Base-by-base conservation (phyloP, 2,329 filamentous ascomycete species). In the Calonectria naviculata region DNA sequence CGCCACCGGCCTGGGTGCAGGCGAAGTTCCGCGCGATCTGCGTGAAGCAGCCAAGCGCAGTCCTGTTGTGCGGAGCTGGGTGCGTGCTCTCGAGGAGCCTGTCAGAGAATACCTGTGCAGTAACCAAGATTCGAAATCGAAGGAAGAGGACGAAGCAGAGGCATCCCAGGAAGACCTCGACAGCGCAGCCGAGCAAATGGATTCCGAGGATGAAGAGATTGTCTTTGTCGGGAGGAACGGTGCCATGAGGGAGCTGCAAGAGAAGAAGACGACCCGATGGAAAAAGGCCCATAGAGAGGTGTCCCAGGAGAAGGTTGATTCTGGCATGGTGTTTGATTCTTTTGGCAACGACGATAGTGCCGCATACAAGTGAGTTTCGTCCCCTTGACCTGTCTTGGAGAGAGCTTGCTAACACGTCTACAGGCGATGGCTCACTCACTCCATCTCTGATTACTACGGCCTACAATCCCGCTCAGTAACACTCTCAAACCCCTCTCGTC, bases 361-460 rank as follows among this genome's bases (percentile, higher is more conserved):
- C 61, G 90, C 93, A 5, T 98, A 98, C 85, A 95, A 94, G 92
- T 96, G 84, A 79, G 92, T 89, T 64, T 61, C 47, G 21, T 10
- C 15, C 36, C 34, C 29, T 38, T 49, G 34, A 54, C 1, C 28
- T 26, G 1, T 24, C 41, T 52, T 15, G 10, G 5, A 29, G 21
- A 2, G 19, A 19, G 3, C 13, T 49, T 64, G 54, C 71, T 75
- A 46, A 77, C 67, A 34, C 19, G 0, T 24, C n/a, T 52, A 5
- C 21, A 96, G 94, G 75, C 93, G 96, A 74, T 98, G 95, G 94
- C 90, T 98, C 65, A 94, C 97, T 1, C 95, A 98, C 83, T 93
- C 94, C 69, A 95, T 98, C 73, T 96, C 94, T 12, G 91, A 93
- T 46, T 98, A 98, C 82, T 98, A 98, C 80, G 95, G 95, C 52